These are phyloP conservation scores for Hemerocallis citrina DNA, from an alignment of 106 monocot genomes.

Conservation along the genomic window DNA sequence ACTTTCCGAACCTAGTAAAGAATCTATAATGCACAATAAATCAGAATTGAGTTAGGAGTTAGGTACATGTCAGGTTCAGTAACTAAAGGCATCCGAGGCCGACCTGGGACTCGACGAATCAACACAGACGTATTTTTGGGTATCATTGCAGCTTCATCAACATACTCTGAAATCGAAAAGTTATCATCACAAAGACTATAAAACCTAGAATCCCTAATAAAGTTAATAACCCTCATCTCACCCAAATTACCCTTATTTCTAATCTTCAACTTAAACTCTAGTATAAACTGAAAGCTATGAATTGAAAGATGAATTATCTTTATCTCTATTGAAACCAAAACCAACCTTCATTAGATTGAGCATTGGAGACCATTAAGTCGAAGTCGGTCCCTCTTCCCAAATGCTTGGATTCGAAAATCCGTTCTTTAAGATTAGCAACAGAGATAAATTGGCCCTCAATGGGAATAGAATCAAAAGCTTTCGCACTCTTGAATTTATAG, in stretches of 20 bases:
- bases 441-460: constrained; percentile 99
- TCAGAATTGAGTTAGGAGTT: constrained; percentile 26
- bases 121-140: constrained; percentile 98
- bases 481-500: constrained; percentile 99
- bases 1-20: background rate
- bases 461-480: constrained; percentile 77
- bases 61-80: constrained; percentile 77
- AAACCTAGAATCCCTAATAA: constrained; percentile 16
- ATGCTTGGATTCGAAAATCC: constrained; percentile 98
- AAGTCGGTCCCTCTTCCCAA: constrained; percentile 98
- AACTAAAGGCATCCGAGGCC: constrained; percentile 74
- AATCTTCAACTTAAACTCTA: background rate
- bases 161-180: constrained; percentile 88
- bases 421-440: constrained; percentile 86
- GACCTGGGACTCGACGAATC: constrained; percentile 89
- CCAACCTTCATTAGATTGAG: constrained; percentile 96
- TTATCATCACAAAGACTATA: constrained; percentile 26
- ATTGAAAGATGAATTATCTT: too few species aligned
- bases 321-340: constrained; percentile 35
- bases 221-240: constrained; percentile 3
- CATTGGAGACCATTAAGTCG: constrained; percentile 94
- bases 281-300: background rate
- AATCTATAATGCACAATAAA: too few species aligned
- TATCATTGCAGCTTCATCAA: constrained; percentile 85
- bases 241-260: background rate